Evolutionary conservation across 1,139 yeast species (phyloP).

Genomic region (Scheffersomyces segobiensis): DNA sequence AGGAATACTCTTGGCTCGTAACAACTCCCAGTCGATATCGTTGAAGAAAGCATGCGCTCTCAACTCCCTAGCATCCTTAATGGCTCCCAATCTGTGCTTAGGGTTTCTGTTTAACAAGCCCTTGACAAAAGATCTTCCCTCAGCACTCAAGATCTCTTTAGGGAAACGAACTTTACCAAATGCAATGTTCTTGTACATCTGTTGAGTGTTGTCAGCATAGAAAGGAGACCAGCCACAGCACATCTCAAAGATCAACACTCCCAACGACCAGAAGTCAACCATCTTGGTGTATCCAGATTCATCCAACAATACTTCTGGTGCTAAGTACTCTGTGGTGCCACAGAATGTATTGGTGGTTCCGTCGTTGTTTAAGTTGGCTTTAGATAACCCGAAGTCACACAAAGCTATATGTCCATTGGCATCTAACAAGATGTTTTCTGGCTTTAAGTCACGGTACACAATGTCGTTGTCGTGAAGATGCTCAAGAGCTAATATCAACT

Average conservation of each 20-base stretch:
- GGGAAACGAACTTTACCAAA: constrained; percentile 97
- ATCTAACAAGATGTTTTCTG: constrained; percentile 89
- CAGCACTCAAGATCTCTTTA: constrained; percentile 86
- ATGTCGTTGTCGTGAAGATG: constrained; percentile 91
- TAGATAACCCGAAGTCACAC: constrained; percentile 95
- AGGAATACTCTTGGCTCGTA: constrained; percentile 80
- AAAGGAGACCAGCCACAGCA: constrained; percentile 99
- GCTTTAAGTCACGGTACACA: constrained; percentile 92
- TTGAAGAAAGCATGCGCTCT: constrained; percentile 87
- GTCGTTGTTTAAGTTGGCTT: constrained; percentile 82
- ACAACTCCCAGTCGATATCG: constrained; percentile 86
- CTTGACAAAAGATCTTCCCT: constrained; percentile 92
- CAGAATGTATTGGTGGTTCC: constrained; percentile 97
- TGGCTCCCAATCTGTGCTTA: constrained; percentile 87
- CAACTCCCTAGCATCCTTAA: constrained; percentile 88
- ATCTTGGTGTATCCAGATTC: constrained; percentile 84
- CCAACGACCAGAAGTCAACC: constrained; percentile 88
- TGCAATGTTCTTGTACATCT: constrained; percentile 97
- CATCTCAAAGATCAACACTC: constrained; percentile 82
- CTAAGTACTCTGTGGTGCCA: constrained; percentile 92
- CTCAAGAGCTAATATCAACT: constrained; percentile 85
- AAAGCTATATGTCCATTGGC: constrained; percentile 96
- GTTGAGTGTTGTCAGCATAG: constrained; percentile 95
- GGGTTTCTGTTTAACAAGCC: constrained; percentile 95
- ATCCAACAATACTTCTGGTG: constrained; percentile 77